Percentiles rank a stretch among this genome's conserved stretches.
These are phyloP conservation scores for Liquidambar formosana DNA, from an alignment of 164 flowering plant genomes.

Conservation along the genomic window DNA sequence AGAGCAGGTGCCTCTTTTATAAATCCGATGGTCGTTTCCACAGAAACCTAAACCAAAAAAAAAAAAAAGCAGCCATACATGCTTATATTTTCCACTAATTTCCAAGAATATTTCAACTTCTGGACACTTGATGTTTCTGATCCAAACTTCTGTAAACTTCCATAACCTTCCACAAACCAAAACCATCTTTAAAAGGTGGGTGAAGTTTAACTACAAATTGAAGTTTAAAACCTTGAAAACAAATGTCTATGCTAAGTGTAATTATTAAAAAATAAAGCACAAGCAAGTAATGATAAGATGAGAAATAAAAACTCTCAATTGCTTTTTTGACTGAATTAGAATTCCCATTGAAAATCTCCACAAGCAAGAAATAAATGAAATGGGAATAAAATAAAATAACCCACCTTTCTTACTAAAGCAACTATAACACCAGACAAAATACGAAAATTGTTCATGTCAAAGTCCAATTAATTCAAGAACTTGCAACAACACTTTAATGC, in stretches of 20 bases:
- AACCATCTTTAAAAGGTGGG: neutral
- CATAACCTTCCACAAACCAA: neutral
- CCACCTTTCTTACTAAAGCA: neutral
- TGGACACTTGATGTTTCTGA: neutral
- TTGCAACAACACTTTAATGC: neutral
- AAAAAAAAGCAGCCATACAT: conserved; percentile 1
- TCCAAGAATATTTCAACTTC: neutral
- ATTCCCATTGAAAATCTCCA: neutral
- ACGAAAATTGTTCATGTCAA: neutral
- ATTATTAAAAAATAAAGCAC: neutral
- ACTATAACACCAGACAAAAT: neutral
- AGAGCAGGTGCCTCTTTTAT: conserved; percentile 75
- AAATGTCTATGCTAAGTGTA: neutral
- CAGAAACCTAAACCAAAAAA: conserved; percentile 44
- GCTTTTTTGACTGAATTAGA: neutral
- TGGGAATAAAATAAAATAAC: neutral
- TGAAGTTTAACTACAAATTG: neutral
- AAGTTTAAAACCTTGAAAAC: neutral
- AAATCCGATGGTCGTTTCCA: conserved; percentile 74
- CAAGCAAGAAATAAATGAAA: neutral
- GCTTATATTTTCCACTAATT: neutral
- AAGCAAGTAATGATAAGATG: neutral
- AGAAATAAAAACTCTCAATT: neutral
- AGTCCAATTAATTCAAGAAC: neutral
- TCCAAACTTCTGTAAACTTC: neutral